A percentile compares a stretch with the other conserved stretches of the same genome.
These are phyloP conservation scores for Umbelopsis isabellina DNA, from an alignment of 192 early-diverging fungal species.

Conservation along the genomic window DNA sequence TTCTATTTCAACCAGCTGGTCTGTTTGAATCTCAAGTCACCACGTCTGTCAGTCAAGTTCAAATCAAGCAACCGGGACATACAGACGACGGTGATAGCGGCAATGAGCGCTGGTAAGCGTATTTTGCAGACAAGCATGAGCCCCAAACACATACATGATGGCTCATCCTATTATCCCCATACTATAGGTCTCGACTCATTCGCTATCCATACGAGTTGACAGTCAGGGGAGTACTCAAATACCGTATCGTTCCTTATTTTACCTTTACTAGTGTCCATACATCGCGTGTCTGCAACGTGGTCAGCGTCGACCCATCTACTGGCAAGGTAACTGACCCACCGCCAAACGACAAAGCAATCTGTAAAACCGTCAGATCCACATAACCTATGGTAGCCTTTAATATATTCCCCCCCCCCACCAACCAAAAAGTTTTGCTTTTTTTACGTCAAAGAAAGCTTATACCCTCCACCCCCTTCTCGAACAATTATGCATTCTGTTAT, in stretches of 20 bases:
- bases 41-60: constrained; percentile 34
- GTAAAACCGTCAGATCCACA: constrained; percentile 16
- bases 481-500: neutral
- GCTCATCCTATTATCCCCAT: too few relatives aligned
- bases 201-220: constrained; percentile 42
- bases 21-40: constrained; percentile 26
- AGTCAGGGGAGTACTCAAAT: constrained; percentile 38
- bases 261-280: constrained; percentile 25
- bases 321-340: constrained; percentile 32
- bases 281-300: constrained; percentile 32
- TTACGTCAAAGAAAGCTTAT: neutral
- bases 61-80: constrained; percentile 36
- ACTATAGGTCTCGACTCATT: constrained; percentile 33
- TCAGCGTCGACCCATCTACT: constrained; percentile 34
- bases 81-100: constrained; percentile 35
- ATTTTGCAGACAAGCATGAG: neutral
- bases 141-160: neutral
- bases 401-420: neutral
- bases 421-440: neutral
- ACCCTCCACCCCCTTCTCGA: neutral
- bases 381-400: neutral
- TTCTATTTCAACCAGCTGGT: constrained; percentile 31
- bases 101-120: constrained; percentile 41
- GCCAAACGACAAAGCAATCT: constrained; percentile 25
- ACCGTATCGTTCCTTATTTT: constrained; percentile 28